Evolutionary conservation across 2,329 filamentous ascomycete species (phyloP), one percentile per base, ranked within the genome.

Genomic region (Fusarium globosum): DNA sequence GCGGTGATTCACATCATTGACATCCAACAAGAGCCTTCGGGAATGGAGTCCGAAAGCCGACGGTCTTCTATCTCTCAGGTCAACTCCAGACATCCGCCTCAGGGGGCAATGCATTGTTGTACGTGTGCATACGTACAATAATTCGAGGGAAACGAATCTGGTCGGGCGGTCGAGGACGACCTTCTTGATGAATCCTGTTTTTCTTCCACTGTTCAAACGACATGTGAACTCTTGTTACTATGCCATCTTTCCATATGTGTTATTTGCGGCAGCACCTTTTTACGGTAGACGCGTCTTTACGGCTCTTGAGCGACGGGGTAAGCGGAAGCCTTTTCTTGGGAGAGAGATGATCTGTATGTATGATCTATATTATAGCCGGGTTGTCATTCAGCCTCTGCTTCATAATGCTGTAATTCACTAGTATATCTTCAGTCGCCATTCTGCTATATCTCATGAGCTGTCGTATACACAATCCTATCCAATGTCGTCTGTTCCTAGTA

Each of bases 331-430:
- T 59, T 49, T 68, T 49, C 42, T 42, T 20, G 36, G 46, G 55
- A 48, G 71, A 60, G 68, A 65, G 70, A 73, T 64, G 69, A 73
- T 75, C 60, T 77, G 74, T 68, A 78, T 74, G 65, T 76, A 76
- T 63, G 64, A 67, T 68, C 64, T 67, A 72, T 68, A 68, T 60
- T 68, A 73, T 69, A 68, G 71, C 73, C 68, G 74, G 74, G 76
- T 68, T 81, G 78, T 78, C 75, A 79, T 80, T 79, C 79, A 76
- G 81, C 81, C 80, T 83, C 77, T 81, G 79, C 79, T 83, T 82
- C 80, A 79, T 83, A 82, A 81, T 82, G 79, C 80, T 84, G 82
- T 85, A 85, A 84, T 85, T 82, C 81, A 81, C 77, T 82, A 83
- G 79, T 83, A 78, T 83, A 82, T 80, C 71, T 73, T 46, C 18